Percentiles rank a stretch among this genome's conserved stretches.
phyloP scores from a whole-genome alignment of 768 basidiomycete species.

The Russula earlei region DNA sequence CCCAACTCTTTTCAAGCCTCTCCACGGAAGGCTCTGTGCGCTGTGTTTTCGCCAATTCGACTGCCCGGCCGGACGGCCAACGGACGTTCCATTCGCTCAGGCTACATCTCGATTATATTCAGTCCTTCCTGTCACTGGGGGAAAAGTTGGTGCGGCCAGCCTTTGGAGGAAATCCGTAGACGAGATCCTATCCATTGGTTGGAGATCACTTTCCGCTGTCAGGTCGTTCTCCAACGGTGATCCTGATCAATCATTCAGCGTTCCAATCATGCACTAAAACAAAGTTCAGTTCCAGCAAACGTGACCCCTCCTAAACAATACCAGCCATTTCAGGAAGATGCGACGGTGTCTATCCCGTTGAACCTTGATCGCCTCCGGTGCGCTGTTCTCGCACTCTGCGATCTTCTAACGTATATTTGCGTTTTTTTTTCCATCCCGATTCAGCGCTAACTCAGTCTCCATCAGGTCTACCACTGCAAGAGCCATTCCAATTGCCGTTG shows the following conservation, averaged over 20 bases:
- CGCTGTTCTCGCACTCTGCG: slow-evolving; percentile 39
- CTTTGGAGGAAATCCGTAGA: slow-evolving; percentile 73
- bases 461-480: slow-evolving; percentile 46
- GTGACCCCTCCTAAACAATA: slow-evolving; percentile 15
- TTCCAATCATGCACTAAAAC: not conserved
- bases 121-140: slow-evolving; percentile 59
- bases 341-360: slow-evolving; percentile 41
- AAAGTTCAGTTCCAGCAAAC: slow-evolving; percentile 11
- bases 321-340: slow-evolving; percentile 32
- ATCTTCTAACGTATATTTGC: slow-evolving; percentile 43
- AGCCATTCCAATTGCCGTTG: slow-evolving; percentile 60
- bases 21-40: slow-evolving; percentile 41
- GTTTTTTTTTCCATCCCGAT: not conserved
- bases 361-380: slow-evolving; percentile 54
- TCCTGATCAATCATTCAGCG: slow-evolving; percentile 22
- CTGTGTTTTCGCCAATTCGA: slow-evolving; percentile 48
- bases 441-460: slow-evolving; percentile 9
- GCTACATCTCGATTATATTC: slow-evolving; percentile 53
- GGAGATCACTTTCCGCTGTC: slow-evolving; percentile 48
- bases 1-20: slow-evolving; percentile 54
- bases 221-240: slow-evolving; percentile 47
- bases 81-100: slow-evolving; percentile 31
- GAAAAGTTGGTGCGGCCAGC: slow-evolving; percentile 64
- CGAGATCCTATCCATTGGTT: slow-evolving; percentile 56
- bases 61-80: slow-evolving; percentile 40